A percentile compares a stretch with the other conserved stretches of the same genome.
These are phyloP conservation scores for Lanmaoa pseudosensibilis DNA, from an alignment of 768 basidiomycete genomes.

Conservation along the genomic window DNA sequence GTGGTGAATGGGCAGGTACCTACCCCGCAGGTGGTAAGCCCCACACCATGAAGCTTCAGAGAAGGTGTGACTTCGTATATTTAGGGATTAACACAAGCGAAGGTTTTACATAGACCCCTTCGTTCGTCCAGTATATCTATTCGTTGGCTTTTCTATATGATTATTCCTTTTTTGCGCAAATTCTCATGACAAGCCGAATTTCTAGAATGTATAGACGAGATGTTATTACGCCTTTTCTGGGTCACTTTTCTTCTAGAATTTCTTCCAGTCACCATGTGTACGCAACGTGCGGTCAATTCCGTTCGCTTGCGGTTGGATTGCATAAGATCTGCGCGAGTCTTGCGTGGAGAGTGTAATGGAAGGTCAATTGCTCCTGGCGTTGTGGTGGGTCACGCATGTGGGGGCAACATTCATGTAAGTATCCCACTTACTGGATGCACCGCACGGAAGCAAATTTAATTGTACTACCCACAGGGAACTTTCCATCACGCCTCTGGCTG, in stretches of 20 bases:
- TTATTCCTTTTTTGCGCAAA: constrained; percentile 39
- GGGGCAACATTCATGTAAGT: not conserved
- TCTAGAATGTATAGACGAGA: constrained; percentile 27
- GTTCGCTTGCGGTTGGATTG: constrained; percentile 12
- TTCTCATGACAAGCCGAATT: constrained; percentile 19
- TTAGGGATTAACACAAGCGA: constrained; percentile 27
- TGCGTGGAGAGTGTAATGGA: constrained; percentile 25
- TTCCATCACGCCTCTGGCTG: constrained; percentile 4
- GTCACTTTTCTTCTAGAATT: constrained; percentile 16
- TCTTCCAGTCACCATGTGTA: constrained; percentile 12
- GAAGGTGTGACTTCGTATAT: constrained; percentile 33
- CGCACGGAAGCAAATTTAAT: not conserved
- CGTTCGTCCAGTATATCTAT: constrained; percentile 29
- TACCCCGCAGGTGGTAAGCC: constrained; percentile 37
- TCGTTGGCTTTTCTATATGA: constrained; percentile 39
- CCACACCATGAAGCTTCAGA: constrained; percentile 30
- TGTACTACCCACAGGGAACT: not conserved
- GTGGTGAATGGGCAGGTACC: constrained; percentile 40
- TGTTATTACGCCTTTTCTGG: constrained; percentile 11
- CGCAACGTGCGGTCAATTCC: constrained; percentile 14
- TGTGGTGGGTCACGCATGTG: constrained; percentile 9
- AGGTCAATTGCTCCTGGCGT: constrained; percentile 3
- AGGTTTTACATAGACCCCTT: constrained; percentile 24
- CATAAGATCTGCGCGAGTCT: constrained; percentile 7
- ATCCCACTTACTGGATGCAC: not conserved